Base-by-base conservation (phyloP, 257 asterid species). In the Cruciata laevipes region DNA sequence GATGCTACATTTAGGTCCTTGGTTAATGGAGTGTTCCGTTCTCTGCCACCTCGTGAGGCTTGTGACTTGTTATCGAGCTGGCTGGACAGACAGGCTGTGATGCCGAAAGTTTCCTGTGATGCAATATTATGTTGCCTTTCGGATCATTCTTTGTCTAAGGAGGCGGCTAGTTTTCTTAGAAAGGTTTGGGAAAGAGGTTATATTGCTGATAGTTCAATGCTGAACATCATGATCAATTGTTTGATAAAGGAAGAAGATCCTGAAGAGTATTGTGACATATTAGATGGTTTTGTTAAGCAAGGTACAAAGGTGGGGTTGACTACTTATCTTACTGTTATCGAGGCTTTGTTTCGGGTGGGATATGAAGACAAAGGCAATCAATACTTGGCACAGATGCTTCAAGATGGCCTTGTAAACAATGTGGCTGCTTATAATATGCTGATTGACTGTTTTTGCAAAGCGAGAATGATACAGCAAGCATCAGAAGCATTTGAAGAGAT, bases 1-100 rank as follows among this genome's bases (percentile, higher is more conserved):
- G 93, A 83, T 65, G 98, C 95, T 35, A 92, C 97, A 9, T 83
- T 82, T 73, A 83, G 98, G 63, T 86, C 98, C 71, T 78, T 92
- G 32, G 76, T 90, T 65, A 83, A 86, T 80, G 98, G 98, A 42
- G 83, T 79, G 67, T 92, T 92, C 80, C 83, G 87, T 25, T 77
- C 79, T 66, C 31, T 82, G 53, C 57, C 87, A 16, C 83, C 89
- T 1, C 14, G 30, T 6, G 77, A 89, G 75, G 95, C 95, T 17
- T 81, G 76, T 79, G 81, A 74, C 20, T 70, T 68, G 64, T 80
- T 92, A 62, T 81, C 30, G 3, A 76, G 77, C 75, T 93, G 93
- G 96, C 71, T 86, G 73, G 78, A 83, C 51, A 77, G 74, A 62
- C 87, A 88, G 72, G 71, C 59, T 20, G 62, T 68, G 31, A 81